Evolutionary conservation across 441 rosid genomes (phyloP).

Genomic region (Euphorbia celastroides): DNA sequence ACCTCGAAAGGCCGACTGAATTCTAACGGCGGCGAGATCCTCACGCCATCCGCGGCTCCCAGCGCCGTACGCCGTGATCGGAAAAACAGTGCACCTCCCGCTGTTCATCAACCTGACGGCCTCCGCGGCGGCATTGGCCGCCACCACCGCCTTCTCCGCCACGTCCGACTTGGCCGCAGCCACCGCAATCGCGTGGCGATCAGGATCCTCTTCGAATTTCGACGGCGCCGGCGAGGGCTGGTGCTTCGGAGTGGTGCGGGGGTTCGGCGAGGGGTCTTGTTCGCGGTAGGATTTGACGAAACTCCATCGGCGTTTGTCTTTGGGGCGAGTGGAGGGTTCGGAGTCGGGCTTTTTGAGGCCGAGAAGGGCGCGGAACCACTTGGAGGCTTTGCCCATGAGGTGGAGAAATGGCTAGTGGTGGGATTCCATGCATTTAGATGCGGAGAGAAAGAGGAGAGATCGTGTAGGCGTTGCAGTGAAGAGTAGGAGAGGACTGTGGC

Average conservation of each 20-base stretch:
- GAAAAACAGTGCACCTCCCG: constrained; percentile 39
- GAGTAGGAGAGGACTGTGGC: background rate
- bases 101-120: constrained; percentile 65
- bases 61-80: constrained; percentile 21
- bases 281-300: constrained; percentile 72
- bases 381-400: constrained; percentile 72
- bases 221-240: background rate
- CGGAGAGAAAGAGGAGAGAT: constrained; percentile 12
- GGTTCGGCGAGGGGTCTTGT: constrained; percentile 13
- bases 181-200: constrained; percentile 59
- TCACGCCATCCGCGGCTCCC: constrained; percentile 26
- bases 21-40: constrained; percentile 60
- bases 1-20: constrained; percentile 86
- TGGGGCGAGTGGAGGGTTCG: constrained; percentile 19
- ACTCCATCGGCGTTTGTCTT: constrained; percentile 75
- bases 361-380: constrained; percentile 64
- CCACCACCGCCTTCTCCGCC: constrained; percentile 70
- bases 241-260: background rate
- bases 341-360: constrained; percentile 55
- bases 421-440: constrained; percentile 10
- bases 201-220: constrained; percentile 25
- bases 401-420: background rate
- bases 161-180: constrained; percentile 79
- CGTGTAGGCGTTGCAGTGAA: background rate
- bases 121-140: constrained; percentile 70